Conservation (phyloP, 495 filamentous ascomycete species). For the Trichoderma reesei region DNA sequence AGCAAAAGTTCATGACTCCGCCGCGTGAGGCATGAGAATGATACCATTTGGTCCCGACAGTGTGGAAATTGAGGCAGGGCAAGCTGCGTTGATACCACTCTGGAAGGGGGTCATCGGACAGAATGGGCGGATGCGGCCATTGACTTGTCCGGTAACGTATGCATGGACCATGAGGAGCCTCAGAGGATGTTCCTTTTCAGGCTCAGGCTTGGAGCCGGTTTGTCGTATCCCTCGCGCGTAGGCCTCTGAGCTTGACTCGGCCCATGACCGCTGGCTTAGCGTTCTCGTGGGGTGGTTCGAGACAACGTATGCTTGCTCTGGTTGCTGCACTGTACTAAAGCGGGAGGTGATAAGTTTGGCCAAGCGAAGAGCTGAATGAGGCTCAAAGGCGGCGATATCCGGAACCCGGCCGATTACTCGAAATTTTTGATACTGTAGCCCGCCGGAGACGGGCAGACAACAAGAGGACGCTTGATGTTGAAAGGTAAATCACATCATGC, state of each 20-base stretch:
- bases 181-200: neutral
- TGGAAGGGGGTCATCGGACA: conserved; percentile 1
- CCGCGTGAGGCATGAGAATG: conserved; percentile 1
- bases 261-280: neutral
- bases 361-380: too few relatives aligned
- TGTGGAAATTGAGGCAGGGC: conserved; percentile 2
- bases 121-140: neutral
- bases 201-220: neutral
- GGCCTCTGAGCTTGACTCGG: neutral
- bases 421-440: too few relatives aligned
- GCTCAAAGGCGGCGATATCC: neutral
- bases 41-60: conserved; percentile 1
- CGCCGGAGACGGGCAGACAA: neutral
- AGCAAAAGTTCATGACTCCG: neutral
- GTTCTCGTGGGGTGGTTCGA: neutral
- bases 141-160: neutral
- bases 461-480: too few relatives aligned
- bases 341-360: too few relatives aligned
- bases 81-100: neutral
- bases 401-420: neutral
- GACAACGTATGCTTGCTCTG: neutral
- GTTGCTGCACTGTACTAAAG: neutral
- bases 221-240: neutral
- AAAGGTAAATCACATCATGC: too few relatives aligned
- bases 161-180: neutral